Base-by-base conservation (phyloP, 768 basidiomycete species). In the Psilocybe tampanensis region DNA sequence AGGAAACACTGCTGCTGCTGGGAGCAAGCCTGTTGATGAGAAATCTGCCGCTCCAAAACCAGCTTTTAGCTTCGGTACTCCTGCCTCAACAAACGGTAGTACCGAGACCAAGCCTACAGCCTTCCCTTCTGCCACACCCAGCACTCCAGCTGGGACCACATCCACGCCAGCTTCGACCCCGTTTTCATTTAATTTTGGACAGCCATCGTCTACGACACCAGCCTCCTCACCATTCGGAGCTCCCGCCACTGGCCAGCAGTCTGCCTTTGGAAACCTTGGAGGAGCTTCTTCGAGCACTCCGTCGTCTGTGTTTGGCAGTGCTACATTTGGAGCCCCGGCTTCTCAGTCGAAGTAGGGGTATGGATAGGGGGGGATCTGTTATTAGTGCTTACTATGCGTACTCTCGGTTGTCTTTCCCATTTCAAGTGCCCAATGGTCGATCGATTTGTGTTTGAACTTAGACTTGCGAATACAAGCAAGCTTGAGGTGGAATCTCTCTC, bases 161-260 rank as follows among this genome's bases (percentile, higher is more conserved):
- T 56, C 59, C 13, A 56, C 62, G 11, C 53, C 62, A 19, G 57
- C 58, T 48, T 55, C 65, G 6, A 60, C 54, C 11, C 42, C 47
- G 3, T 67, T 67, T 26, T 51, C 62, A 21, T 67, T 68, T 56
- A 66, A 63, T 32, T 66, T 68, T 57, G 62, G 59, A 44, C 43
- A 22, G 24, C 55, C 13, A 22, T 39, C 65, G 13, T 52, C 59
- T 9, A 62, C 64, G 11, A 65, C 71, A 15, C 54, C 68, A 19
- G 66, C 66, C 41, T 42, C 68, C 32, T 70, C 73, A 17, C 70
- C 75, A 21, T 64, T 69, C 52, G 44, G 66, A 21, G 56, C 71
- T 1, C 69, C 65, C 56, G 60, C 70, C 9, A 72, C 76, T 60
- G 72, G 72, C 24, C 44, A 52, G 13, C 44, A 52, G 13, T 44